Conservation (phyloP, 768 basidiomycete species). For the Leccinum uliginosum region DNA sequence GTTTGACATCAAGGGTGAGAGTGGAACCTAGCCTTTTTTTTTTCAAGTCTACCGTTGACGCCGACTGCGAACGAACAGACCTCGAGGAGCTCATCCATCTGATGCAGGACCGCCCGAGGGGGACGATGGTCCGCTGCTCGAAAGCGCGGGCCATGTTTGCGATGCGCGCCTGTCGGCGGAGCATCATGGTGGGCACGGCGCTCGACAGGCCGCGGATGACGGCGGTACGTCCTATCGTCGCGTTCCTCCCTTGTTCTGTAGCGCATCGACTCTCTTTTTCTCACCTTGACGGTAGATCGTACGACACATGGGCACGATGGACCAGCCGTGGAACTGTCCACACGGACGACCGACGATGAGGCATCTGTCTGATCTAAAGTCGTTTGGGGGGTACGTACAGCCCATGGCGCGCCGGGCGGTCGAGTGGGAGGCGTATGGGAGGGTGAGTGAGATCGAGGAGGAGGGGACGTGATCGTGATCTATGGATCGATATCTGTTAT, state of each 20-base stretch:
- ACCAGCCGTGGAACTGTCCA: slow-evolving; percentile 88
- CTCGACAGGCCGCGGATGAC: slow-evolving; percentile 78
- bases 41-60: too few species aligned
- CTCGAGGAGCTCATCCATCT: slow-evolving; percentile 89
- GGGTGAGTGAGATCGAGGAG: neutral
- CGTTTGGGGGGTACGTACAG: slow-evolving; percentile 18
- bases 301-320: slow-evolving; percentile 78
- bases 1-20: slow-evolving; percentile 83
- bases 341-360: slow-evolving; percentile 84
- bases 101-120: slow-evolving; percentile 69
- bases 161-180: slow-evolving; percentile 91
- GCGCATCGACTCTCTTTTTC: too few species aligned
- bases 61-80: slow-evolving; percentile 43
- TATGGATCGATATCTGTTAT: too few species aligned
- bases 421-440: slow-evolving; percentile 36
- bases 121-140: slow-evolving; percentile 85
- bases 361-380: slow-evolving; percentile 55
- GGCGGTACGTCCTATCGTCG: slow-evolving; percentile 38
- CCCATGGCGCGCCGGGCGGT: slow-evolving; percentile 14
- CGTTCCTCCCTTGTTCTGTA: accelerated
- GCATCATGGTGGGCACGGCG: slow-evolving; percentile 92
- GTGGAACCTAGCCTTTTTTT: too few species aligned
- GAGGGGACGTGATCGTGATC: neutral
- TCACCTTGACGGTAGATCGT: slow-evolving; percentile 50
- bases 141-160: slow-evolving; percentile 97